Percentiles rank a stretch among this genome's conserved stretches.
phyloP scores from a whole-genome alignment of 1,284 basidiomycete genomes.

The Pisolithus thermaeus region DNA sequence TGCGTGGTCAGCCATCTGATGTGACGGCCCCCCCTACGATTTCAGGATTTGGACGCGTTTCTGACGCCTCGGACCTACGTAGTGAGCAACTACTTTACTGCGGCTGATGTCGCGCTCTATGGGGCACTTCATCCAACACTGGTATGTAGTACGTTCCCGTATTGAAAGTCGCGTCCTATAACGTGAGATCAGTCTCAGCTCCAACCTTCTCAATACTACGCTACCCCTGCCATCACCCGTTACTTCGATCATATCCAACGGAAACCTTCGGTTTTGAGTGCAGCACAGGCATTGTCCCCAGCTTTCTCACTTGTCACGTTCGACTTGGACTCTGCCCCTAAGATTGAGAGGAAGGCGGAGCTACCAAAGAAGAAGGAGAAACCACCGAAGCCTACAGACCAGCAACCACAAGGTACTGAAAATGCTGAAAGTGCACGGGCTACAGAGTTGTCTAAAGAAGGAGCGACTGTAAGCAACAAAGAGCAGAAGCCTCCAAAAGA shows the following conservation, averaged over 20 bases:
- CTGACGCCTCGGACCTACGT: conserved; percentile 77
- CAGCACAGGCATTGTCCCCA: conserved; percentile 47
- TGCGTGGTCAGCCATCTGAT: not conserved
- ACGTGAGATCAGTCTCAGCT: conserved; percentile 51
- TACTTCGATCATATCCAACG: conserved; percentile 94
- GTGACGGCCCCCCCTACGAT: not conserved
- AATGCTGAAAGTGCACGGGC: conserved; percentile 17
- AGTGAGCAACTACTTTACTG: conserved; percentile 77
- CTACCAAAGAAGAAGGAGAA: conserved; percentile 81
- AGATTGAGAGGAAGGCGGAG: conserved; percentile 65
- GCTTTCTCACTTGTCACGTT: conserved; percentile 61
- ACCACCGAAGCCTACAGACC: conserved; percentile 43
- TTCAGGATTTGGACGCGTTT: conserved; percentile 67
- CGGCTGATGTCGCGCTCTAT: conserved; percentile 82
- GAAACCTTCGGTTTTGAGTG: conserved; percentile 51
- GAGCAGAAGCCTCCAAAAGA: conserved; percentile 37
- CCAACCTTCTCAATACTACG: conserved; percentile 62
- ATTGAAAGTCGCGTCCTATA: not conserved
- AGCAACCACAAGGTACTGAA: conserved; percentile 25
- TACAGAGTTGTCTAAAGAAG: conserved; percentile 14
- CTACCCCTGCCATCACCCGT: conserved; percentile 77
- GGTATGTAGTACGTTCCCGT: conserved; percentile 42
- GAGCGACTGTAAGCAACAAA: conserved; percentile 26
- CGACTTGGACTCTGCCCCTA: conserved; percentile 73
- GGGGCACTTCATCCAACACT: conserved; percentile 76